Evolutionary conservation across 148 eudicot species (phyloP).

Genomic region (Rhododendron ferrugineum): DNA sequence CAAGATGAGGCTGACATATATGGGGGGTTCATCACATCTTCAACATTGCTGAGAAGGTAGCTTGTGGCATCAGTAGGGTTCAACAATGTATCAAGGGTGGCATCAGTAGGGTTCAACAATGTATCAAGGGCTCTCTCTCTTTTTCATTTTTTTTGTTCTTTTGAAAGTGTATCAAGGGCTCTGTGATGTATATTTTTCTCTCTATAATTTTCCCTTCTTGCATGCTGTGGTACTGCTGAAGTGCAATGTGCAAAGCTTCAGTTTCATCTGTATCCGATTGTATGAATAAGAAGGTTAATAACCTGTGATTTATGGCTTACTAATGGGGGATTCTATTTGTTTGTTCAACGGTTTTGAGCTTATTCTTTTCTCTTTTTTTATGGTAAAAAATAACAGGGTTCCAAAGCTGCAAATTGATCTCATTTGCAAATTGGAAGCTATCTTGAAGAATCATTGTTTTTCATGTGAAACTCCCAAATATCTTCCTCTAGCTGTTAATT

Average conservation of each 20-base stretch:
- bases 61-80: not conserved
- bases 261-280: not conserved
- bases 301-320: not conserved
- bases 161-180: not conserved
- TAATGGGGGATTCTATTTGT: not conserved
- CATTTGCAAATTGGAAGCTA: not conserved
- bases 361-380: not conserved
- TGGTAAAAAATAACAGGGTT: not conserved
- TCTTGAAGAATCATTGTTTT: not conserved
- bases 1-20: not conserved
- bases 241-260: not conserved
- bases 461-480: not conserved
- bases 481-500: not conserved
- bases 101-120: too few species aligned
- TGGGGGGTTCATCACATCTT: not conserved
- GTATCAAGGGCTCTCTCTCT: not conserved
- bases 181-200: not conserved
- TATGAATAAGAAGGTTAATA: not conserved
- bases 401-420: not conserved
- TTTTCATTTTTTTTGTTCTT: not conserved
- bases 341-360: not conserved
- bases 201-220: not conserved
- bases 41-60: not conserved
- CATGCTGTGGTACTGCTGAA: not conserved
- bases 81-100: not conserved